Conservation (phyloP, 2,329 filamentous ascomycete genomes). For the Phyllosticta ampelicida region DNA sequence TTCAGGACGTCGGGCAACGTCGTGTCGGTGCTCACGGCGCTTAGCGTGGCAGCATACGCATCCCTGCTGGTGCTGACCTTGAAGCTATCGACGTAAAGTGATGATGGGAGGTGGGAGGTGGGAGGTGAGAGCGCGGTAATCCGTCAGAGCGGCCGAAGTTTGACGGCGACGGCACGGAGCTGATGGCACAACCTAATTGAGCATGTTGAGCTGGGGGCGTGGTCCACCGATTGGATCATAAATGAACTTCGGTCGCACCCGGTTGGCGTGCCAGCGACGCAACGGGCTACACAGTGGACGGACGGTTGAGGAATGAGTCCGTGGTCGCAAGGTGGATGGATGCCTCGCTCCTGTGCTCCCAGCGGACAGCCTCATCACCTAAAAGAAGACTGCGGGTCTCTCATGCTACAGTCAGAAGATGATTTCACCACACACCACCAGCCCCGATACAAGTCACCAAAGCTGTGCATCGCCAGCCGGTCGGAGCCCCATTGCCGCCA, state of each 20-base stretch:
- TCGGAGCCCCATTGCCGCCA: neutral
- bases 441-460: neutral
- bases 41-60: slow-evolving; percentile 52
- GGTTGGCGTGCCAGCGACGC: neutral
- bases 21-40: slow-evolving; percentile 49
- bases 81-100: slow-evolving; percentile 20
- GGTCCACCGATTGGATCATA: neutral
- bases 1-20: slow-evolving; percentile 58
- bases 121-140: too few species aligned
- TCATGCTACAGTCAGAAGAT: neutral
- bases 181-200: neutral
- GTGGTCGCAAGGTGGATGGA: neutral
- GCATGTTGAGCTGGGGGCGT: neutral
- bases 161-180: too few species aligned
- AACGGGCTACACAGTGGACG: neutral
- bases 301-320: neutral
- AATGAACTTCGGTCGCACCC: neutral
- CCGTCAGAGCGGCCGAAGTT: neutral
- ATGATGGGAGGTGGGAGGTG: too few species aligned
- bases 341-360: neutral
- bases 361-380: neutral
- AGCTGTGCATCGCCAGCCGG: neutral
- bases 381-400: neutral
- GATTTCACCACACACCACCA: neutral
- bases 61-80: slow-evolving; percentile 50